These are phyloP conservation scores for Pseudogymnoascus sp. DNA, from an alignment of 2,329 filamentous ascomycete species.

Conservation along the genomic window DNA sequence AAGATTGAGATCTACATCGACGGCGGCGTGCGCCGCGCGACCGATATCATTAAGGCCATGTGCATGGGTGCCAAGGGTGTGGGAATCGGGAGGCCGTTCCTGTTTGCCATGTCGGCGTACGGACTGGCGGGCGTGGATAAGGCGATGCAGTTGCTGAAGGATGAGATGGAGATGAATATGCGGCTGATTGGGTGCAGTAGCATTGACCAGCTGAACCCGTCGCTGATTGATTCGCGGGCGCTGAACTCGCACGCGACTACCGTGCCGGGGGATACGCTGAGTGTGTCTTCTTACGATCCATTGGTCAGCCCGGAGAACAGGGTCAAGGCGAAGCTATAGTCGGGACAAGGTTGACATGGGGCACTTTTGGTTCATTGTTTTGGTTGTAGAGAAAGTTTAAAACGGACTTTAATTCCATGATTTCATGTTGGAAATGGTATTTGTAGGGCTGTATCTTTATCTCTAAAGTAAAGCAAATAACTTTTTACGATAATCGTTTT, in stretches of 20 bases:
- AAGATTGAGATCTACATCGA: slow-evolving; percentile 85
- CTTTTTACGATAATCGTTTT: slow-evolving; percentile 4
- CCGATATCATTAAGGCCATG: slow-evolving; percentile 90
- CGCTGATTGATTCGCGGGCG: slow-evolving; percentile 69
- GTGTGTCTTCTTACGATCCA: slow-evolving; percentile 34
- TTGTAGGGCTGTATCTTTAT: slow-evolving; percentile 5
- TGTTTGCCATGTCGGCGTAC: slow-evolving; percentile 94
- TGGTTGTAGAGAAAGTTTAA: background rate
- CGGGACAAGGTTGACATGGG: background rate
- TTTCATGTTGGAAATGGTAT: slow-evolving; percentile 1
- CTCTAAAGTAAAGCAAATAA: slow-evolving; percentile 3
- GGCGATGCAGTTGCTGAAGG: slow-evolving; percentile 85
- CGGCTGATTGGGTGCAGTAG: slow-evolving; percentile 73
- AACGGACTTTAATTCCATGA: background rate
- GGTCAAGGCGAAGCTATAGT: slow-evolving; percentile 33
- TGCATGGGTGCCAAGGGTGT: slow-evolving; percentile 88
- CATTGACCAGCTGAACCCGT: slow-evolving; percentile 70
- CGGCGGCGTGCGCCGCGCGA: slow-evolving; percentile 80
- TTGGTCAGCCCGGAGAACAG: slow-evolving; percentile 39
- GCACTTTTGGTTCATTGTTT: background rate
- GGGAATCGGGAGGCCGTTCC: slow-evolving; percentile 87
- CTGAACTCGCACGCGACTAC: slow-evolving; percentile 50
- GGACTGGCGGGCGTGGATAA: slow-evolving; percentile 79
- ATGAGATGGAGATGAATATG: slow-evolving; percentile 99
- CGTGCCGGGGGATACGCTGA: slow-evolving; percentile 54